phyloP scores from a whole-genome alignment of 345 rosid species.

The Raphanus raphanistrum region DNA sequence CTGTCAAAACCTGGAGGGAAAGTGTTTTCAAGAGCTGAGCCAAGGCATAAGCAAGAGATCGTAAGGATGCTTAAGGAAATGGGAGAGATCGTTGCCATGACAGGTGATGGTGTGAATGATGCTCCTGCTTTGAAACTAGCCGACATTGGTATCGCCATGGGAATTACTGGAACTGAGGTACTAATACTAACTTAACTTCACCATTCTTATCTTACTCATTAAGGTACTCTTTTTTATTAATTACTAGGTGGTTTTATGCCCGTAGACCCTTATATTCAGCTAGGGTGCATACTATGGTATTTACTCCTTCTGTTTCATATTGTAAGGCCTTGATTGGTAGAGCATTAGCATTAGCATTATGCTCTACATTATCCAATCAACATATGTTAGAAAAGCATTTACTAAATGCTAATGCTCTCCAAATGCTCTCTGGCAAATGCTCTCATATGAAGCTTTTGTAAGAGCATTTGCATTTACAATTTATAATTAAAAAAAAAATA shows the following conservation, averaged over 20 bases:
- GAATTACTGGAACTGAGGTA: slow-evolving; percentile 98
- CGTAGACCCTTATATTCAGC: neutral
- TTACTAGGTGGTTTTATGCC: neutral
- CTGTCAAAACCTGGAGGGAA: slow-evolving; percentile 73
- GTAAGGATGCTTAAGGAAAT: slow-evolving; percentile 84
- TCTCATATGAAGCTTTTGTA: no score
- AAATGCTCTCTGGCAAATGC: no score
- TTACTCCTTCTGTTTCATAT: no score
- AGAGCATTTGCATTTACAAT: no score
- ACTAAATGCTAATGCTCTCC: no score
- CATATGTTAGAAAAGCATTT: no score
- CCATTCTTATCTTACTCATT: neutral
- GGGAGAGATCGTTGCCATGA: slow-evolving; percentile 96
- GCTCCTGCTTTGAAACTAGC: slow-evolving; percentile 96
- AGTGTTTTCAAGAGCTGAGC: slow-evolving; percentile 91
- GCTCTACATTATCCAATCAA: no score
- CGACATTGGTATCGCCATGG: slow-evolving; percentile 96
- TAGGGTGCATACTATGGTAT: neutral
- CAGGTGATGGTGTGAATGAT: slow-evolving; percentile 98
- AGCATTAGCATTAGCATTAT: no score
- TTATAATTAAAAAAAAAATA: no score
- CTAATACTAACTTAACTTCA: neutral
- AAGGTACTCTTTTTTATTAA: no score
- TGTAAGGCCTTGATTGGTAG: no score
- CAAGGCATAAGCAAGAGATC: slow-evolving; percentile 87